These are phyloP conservation scores for Cladorrhinum sp. DNA, from an alignment of 2,329 filamentous ascomycete genomes.

Conservation along the genomic window DNA sequence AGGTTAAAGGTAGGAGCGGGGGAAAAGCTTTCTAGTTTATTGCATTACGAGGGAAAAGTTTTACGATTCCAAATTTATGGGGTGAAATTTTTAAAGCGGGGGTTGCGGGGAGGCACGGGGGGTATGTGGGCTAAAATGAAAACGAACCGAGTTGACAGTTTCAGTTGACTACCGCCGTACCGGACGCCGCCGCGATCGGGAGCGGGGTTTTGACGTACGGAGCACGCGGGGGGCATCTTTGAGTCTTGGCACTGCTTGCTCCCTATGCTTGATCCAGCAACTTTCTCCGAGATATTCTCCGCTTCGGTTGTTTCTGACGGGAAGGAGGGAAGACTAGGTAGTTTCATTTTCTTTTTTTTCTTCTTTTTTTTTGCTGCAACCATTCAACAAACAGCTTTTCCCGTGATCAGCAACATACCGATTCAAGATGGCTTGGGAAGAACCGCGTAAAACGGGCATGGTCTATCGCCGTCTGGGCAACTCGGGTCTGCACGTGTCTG, in stretches of 20 bases:
- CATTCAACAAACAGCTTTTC: not conserved
- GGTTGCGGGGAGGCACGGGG: too few relatives aligned
- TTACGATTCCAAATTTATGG: too few relatives aligned
- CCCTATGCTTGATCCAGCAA: constrained; percentile 1
- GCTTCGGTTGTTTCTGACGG: not conserved
- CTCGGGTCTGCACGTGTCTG: constrained; percentile 70
- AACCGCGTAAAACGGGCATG: constrained; percentile 53
- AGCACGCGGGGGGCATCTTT: not conserved
- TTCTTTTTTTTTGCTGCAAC: not conserved
- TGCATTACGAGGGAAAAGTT: too few relatives aligned
- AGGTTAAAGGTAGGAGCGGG: too few relatives aligned
- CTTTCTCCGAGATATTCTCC: constrained; percentile 19
- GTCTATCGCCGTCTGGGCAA: constrained; percentile 69
- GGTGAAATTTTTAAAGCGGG: too few relatives aligned
- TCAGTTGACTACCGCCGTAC: too few relatives aligned
- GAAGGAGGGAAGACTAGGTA: too few relatives aligned
- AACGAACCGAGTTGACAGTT: too few relatives aligned
- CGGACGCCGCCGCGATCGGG: too few relatives aligned
- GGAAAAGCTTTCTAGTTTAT: too few relatives aligned
- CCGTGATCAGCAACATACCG: not conserved
- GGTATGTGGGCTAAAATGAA: too few relatives aligned
- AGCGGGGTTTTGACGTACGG: not conserved
- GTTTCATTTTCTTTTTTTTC: not conserved
- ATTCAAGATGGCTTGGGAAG: constrained; percentile 40
- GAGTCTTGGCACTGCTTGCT: not conserved